phyloP scores from a whole-genome alignment of 768 basidiomycete genomes.

The Psilocybe azurescens region DNA sequence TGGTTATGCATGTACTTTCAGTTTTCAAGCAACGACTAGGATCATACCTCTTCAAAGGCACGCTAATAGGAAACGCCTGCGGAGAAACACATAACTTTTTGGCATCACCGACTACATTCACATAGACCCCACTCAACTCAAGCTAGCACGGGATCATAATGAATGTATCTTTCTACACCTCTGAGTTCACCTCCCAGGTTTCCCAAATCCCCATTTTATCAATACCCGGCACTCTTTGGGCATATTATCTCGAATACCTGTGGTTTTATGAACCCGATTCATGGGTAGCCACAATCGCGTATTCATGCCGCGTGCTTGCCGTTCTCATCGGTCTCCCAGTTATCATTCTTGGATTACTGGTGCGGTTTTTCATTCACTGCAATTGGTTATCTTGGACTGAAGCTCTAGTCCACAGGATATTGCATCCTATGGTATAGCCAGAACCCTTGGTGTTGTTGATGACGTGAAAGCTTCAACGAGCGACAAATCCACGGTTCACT shows the following conservation, averaged over 20 bases:
- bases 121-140: neutral
- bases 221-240: conserved; percentile 56
- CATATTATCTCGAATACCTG: conserved; percentile 63
- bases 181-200: conserved; percentile 33
- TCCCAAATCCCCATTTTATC: conserved; percentile 36
- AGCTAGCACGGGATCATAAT: conserved; percentile 22
- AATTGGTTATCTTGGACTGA: conserved; percentile 15
- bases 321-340: conserved; percentile 67
- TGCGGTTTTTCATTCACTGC: conserved; percentile 38
- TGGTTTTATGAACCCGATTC: conserved; percentile 69
- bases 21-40: neutral
- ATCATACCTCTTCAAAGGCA: neutral
- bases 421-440: conserved; percentile 80
- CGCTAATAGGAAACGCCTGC: neutral
- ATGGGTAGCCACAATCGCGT: conserved; percentile 70
- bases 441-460: conserved; percentile 81
- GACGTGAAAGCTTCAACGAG: conserved; percentile 76
- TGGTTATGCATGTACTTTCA: neutral
- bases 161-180: conserved; percentile 39
- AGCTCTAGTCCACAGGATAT: conserved; percentile 60
- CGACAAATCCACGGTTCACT: conserved; percentile 51
- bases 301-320: conserved; percentile 68
- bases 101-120: neutral
- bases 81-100: neutral
- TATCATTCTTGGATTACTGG: conserved; percentile 57